phyloP scores from a whole-genome alignment of 306 rosid species.

The Vigna angularis region DNA sequence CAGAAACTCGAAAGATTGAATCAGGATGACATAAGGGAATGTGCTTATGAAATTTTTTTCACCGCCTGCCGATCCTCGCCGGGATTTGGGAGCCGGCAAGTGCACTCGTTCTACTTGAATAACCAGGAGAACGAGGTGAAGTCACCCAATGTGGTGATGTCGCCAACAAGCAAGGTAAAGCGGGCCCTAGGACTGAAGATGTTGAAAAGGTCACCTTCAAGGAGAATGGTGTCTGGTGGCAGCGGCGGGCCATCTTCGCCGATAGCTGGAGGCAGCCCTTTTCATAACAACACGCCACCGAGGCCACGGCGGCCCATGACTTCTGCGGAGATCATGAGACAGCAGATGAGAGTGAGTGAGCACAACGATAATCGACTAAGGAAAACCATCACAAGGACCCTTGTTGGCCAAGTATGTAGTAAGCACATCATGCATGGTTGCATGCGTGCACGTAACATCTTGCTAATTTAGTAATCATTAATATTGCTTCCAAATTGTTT shows the following conservation, averaged over 20 bases:
- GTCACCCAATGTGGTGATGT: conserved; percentile 63
- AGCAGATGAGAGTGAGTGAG: conserved; percentile 91
- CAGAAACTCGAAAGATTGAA: conserved; percentile 55
- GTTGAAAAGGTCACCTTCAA: conserved; percentile 84
- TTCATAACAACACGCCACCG: conserved; percentile 44
- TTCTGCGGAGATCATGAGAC: conserved; percentile 98
- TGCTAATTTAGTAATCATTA: background rate
- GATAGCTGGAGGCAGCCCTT: conserved; percentile 47
- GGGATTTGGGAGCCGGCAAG: conserved; percentile 78
- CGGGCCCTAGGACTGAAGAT: conserved; percentile 82
- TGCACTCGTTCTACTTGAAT: conserved; percentile 57
- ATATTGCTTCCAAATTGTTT: background rate
- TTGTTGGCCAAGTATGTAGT: conserved; percentile 93
- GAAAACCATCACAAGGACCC: conserved; percentile 83
- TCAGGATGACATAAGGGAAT: conserved; percentile 67
- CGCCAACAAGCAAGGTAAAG: conserved; percentile 82
- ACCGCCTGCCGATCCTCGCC: conserved; percentile 83
- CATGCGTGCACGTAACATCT: background rate
- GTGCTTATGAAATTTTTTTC: conserved; percentile 93
- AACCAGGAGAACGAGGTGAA: conserved; percentile 32
- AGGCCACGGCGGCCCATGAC: conserved; percentile 95
- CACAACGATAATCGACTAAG: conserved; percentile 82
- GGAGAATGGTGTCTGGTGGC: conserved; percentile 71
- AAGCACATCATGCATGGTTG: background rate
- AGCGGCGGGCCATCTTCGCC: conserved; percentile 57